Evolutionary conservation across 805 yeast species (phyloP), one percentile per base, ranked within the genome.

Genomic region (Kazachstania kunashirensis): DNA sequence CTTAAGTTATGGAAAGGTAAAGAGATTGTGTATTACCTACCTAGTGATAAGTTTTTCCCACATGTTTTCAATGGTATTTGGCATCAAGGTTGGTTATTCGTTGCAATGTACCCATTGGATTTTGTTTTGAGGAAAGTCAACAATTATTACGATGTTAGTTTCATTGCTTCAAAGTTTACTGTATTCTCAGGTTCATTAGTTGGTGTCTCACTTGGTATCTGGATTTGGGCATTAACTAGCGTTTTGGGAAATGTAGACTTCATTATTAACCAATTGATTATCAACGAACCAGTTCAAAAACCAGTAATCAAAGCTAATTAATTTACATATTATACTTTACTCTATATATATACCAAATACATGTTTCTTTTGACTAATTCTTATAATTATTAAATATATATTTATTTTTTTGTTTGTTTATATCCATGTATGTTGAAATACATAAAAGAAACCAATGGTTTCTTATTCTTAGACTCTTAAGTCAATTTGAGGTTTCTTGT

Each of bases 401-500:
- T 5, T 29, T 26, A 24, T 18, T 29, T 35, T 18, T 28, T 27
- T 29, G 24, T 36, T 30, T 40, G 36, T 27, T 16, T 29, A 16
- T 33, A 16, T 31, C 19, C 18, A 9, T 37, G 20, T 33, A 26
- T 12, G 24, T 19, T 10, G 6, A 24, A 5, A 15, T 6, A 24
- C 28, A 34, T 11, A 31, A 11, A 14, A 20, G 18, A 6, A 4
- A 21, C 10, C 17, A 25, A 15, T n/a, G n/a, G n/a, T n/a, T n/a
- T n/a, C n/a, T n/a, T n/a, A n/a, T n/a, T n/a, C n/a, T 19, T 43
- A 54, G 26, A 55, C 48, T 48, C 78, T 66, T 46, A 74, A 54
- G 24, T 71, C 80, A 38, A 77, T 54, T 7, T 54, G 54, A 24
- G 83, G 84, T 54, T 68, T 75, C 57, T 72, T 75, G 37, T 66